A percentile compares a stretch with the other conserved stretches of the same genome.
Evolutionary conservation across 2,329 filamentous ascomycete species (phyloP).

Genomic region (Trichophyton equinum): DNA sequence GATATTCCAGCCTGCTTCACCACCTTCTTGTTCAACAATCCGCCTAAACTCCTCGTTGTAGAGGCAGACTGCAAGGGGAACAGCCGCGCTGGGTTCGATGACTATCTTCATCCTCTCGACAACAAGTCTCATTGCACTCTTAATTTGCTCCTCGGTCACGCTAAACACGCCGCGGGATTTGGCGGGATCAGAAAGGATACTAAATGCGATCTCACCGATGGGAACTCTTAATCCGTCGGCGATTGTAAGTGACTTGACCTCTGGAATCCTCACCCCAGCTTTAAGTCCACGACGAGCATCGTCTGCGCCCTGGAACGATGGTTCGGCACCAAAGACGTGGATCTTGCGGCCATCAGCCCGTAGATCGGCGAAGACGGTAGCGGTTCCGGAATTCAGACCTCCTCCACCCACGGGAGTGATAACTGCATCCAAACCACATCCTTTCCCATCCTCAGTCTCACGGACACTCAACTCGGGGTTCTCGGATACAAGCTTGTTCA

Average conservation of each 20-base stretch:
- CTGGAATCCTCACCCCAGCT: conserved; percentile 49
- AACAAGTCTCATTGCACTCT: conserved; percentile 60
- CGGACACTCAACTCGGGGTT: conserved; percentile 20
- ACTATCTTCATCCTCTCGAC: conserved; percentile 82
- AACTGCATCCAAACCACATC: conserved; percentile 48
- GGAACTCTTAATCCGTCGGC: conserved; percentile 83
- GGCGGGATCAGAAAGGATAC: conserved; percentile 56
- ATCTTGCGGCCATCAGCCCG: conserved; percentile 51
- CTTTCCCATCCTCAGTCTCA: conserved; percentile 8
- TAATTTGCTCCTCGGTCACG: conserved; percentile 74
- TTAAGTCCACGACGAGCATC: conserved; percentile 63
- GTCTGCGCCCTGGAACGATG: conserved; percentile 68
- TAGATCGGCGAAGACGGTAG: conserved; percentile 49
- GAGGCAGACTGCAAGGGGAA: conserved; percentile 69
- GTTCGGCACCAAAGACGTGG: conserved; percentile 76
- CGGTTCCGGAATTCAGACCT: conserved; percentile 73
- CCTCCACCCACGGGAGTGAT: conserved; percentile 80
- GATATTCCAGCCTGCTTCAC: conserved; percentile 60
- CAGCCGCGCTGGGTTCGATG: conserved; percentile 76
- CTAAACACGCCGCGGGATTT: conserved; percentile 60
- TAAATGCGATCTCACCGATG: conserved; percentile 64
- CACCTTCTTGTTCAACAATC: conserved; percentile 52
- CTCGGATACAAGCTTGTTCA: conserved; percentile 38
- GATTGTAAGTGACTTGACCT: conserved; percentile 65
- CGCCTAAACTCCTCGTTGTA: conserved; percentile 73